Evolutionary conservation across 2,329 filamentous ascomycete species (phyloP), one percentile per base, ranked within the genome.

Genomic region (Botrytis byssoidea): DNA sequence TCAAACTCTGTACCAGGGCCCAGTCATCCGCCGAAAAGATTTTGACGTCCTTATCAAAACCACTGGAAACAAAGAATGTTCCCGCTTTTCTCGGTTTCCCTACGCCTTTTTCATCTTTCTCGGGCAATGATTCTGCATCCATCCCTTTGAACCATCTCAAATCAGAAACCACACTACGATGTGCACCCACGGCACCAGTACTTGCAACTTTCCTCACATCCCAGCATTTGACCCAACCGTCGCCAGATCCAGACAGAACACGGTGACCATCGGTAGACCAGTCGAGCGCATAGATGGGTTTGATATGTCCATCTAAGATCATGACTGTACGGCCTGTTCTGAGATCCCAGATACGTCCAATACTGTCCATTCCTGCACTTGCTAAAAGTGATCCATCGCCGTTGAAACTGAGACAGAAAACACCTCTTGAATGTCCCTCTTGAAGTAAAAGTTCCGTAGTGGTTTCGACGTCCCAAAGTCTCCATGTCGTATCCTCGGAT

Each of bases 211-310:
- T 95, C 64, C 96, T 90, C 70, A 99, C 87, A 81, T 99, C 96
- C 96, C 96, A 99, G 83, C 95, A 98, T 83, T 98, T 98, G 80
- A 97, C 91, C 89, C 96, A 98, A 29, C 95, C 95, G 81, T 99
- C 96, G 3, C 91, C 94, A 22, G 94, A 97, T 1, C 94, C 95
- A 0, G 94, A 94, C n/a, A 98, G 85, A 14, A 98, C 89, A n/a
- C 96, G 90, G 82, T 97, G 91, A 9, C 95, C 94, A 81, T 99
- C 96, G 0, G 91, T 88, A 74, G 93, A 91, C 96, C 97, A 99
- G 82, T 98, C 95, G 9, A 98, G 85, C 0, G 91, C 94, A 79
- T 97, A 95, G 71, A 99, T 97, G 22, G 97, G 95, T 75, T 95
- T 93, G 80, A 98, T 96, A 79, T 91, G 89, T 2, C 89, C 89